Evolutionary conservation across 2,329 filamentous ascomycete genomes (phyloP).

Genomic region (Microcyclospora pomicola): DNA sequence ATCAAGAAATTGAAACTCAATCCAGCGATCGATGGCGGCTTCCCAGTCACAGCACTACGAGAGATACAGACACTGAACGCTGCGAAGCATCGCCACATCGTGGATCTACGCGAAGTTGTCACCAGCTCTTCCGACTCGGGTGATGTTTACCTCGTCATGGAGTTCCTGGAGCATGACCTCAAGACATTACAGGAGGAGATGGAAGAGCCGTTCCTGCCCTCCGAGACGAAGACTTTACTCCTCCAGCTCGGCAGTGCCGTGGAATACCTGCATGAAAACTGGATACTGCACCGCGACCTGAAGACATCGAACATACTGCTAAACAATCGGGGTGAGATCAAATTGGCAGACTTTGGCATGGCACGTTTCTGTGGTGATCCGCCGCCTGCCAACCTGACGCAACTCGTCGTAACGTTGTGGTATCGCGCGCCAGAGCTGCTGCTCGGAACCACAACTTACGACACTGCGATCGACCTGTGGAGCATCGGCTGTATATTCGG

Average conservation of each 20-base stretch:
- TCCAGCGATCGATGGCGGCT: constrained; percentile 53
- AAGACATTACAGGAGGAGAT: constrained; percentile 88
- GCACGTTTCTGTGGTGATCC: constrained; percentile 77
- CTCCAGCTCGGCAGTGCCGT: constrained; percentile 69
- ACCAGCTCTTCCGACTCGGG: constrained; percentile 21
- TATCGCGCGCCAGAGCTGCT: constrained; percentile 87
- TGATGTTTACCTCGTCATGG: constrained; percentile 83
- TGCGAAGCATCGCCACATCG: constrained; percentile 69
- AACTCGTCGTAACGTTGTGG: constrained; percentile 93
- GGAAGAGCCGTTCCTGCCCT: constrained; percentile 82
- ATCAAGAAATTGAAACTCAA: constrained; percentile 92
- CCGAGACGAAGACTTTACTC: constrained; percentile 82
- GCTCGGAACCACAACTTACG: constrained; percentile 65
- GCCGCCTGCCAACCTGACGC: constrained; percentile 59
- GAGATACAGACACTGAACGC: constrained; percentile 87
- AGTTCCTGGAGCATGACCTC: constrained; percentile 94
- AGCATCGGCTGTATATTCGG: constrained; percentile 91
- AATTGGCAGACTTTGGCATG: constrained; percentile 97
- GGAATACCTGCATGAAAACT: constrained; percentile 72
- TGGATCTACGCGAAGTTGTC: constrained; percentile 70
- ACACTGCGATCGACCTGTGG: constrained; percentile 78
- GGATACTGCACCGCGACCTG: constrained; percentile 80
- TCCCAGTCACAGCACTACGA: constrained; percentile 81
- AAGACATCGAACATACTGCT: constrained; percentile 91
- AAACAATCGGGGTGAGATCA: constrained; percentile 87